Conservation (phyloP, 192 early-diverging fungal genomes). For the Backusella morwellensis region DNA sequence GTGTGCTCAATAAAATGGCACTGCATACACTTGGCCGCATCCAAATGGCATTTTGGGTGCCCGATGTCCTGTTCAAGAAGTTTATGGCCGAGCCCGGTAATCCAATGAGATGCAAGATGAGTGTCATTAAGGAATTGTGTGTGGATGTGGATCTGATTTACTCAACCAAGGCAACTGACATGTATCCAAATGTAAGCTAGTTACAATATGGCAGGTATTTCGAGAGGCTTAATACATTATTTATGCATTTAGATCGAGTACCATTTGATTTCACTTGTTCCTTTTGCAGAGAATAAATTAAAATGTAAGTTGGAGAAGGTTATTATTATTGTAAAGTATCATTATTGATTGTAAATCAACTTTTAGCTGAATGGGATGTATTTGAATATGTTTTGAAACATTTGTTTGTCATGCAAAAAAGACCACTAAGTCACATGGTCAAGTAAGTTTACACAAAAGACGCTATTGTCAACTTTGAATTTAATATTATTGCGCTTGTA, state of each 20-base stretch:
- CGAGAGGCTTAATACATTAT: no score
- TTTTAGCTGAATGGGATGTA: constrained; percentile 37
- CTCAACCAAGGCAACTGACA: background rate
- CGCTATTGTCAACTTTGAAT: background rate
- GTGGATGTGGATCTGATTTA: constrained; percentile 18
- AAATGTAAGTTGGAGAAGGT: constrained; percentile 16
- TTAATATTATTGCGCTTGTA: background rate
- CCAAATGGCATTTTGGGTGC: constrained; percentile 39
- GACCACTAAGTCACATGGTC: constrained; percentile 29
- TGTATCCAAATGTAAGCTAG: constrained; percentile 25
- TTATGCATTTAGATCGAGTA: constrained; percentile 19
- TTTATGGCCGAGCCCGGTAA: constrained; percentile 17
- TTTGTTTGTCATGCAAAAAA: constrained; percentile 34
- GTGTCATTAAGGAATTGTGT: constrained; percentile 30
- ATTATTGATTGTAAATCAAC: background rate
- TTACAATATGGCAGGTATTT: no score
- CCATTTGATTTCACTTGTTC: constrained; percentile 31
- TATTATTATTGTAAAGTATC: background rate
- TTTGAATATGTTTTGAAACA: constrained; percentile 42
- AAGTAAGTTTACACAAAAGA: constrained; percentile 27
- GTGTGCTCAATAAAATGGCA: constrained; percentile 37
- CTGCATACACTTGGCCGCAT: constrained; percentile 36
- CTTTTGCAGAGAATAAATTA: constrained; percentile 17
- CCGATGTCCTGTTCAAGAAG: constrained; percentile 19
- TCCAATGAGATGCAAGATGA: constrained; percentile 31